Base-by-base conservation (phyloP, 768 basidiomycete genomes). In the Pluteus cervinus region DNA sequence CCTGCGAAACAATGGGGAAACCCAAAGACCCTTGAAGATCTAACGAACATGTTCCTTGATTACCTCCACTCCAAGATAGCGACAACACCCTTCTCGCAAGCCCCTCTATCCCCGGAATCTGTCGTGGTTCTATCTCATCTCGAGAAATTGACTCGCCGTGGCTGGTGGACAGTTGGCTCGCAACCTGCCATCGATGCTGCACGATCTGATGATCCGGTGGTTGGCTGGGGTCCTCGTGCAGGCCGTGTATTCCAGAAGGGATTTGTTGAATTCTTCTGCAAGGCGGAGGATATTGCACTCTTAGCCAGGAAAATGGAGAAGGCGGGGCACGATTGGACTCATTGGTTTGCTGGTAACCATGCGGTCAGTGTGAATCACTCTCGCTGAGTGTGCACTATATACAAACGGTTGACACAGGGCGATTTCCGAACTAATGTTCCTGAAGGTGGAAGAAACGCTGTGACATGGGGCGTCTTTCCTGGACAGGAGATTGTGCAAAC, bases 391-490 rank as follows among this genome's bases (percentile, higher is more conserved):
- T 31, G 12, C 30, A 12, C 22, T 14, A 7, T 21, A 29, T 3
- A n/a, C 17, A 24, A 24, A 5, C 21, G 20, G 33, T 28, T 20
- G 11, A 39, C 4, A 4, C 29, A 90, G 85, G 92, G 87, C 18
- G 84, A 89, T 33, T 79, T 71, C 43, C 65, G 69, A 46, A 90
- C 79, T 9, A 98, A 96, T 54, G 76, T 94, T 16, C 68, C 75
- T 1, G 77, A 82, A 31, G 79, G 75, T 23, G 84, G 78, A 10
- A 76, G 87, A 39, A 97, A 97, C 57, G 93, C 92, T 0, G 96
- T 99, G 5, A 99, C 96, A 1, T 99, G 96, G 96, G 96, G 93
- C 39, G 83, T 98, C 5, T 99, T 99, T 58, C 89, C 92, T 0
- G 96, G 90, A 0, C 87, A 96, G 54, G 96, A 99, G 60, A 84